Percentiles rank a stretch among this genome's conserved stretches.
Conservation (phyloP, 2,329 filamentous ascomycete genomes). For the Trichothecium sympodiale region DNA sequence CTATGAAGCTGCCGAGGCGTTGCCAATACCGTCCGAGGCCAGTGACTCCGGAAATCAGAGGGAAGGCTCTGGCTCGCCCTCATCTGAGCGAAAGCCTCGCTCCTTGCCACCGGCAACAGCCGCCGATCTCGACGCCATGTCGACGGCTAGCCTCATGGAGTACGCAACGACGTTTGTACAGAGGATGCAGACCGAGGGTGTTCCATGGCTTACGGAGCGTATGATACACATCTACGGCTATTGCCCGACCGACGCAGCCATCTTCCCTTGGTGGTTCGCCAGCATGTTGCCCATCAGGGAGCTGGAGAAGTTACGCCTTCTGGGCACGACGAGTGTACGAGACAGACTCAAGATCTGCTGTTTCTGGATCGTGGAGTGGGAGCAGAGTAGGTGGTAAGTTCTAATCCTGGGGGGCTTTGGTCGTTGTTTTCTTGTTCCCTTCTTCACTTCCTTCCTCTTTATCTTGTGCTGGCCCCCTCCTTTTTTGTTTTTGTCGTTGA, state of each 20-base stretch:
- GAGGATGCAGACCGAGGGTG: slow-evolving; percentile 56
- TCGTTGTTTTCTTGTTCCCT: not conserved
- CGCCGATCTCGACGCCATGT: slow-evolving; percentile 30
- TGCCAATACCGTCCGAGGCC: too few relatives aligned
- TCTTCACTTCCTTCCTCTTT: not conserved
- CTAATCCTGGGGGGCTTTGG: not conserved
- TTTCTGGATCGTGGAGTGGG: slow-evolving; percentile 64
- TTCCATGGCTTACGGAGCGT: slow-evolving; percentile 63
- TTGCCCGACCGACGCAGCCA: slow-evolving; percentile 61
- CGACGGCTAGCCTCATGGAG: slow-evolving; percentile 60
- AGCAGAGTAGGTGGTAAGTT: slow-evolving; percentile 59
- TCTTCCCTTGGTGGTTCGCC: slow-evolving; percentile 87
- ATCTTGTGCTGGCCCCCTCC: not conserved
- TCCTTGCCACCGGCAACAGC: not conserved
- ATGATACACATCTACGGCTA: slow-evolving; percentile 67
- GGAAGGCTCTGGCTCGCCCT: not conserved
- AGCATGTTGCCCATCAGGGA: slow-evolving; percentile 69
- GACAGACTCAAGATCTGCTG: slow-evolving; percentile 76
- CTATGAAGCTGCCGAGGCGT: slow-evolving; percentile 55
- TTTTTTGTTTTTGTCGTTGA: too few relatives aligned
- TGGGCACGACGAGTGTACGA: slow-evolving; percentile 65
- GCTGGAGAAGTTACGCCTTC: slow-evolving; percentile 65
- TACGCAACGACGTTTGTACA: slow-evolving; percentile 56
- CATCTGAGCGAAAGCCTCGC: not conserved
- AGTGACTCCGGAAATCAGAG: too few relatives aligned